Base-by-base conservation (phyloP, 2,329 filamentous ascomycete genomes). In the Chrysoporthe puriensis region DNA sequence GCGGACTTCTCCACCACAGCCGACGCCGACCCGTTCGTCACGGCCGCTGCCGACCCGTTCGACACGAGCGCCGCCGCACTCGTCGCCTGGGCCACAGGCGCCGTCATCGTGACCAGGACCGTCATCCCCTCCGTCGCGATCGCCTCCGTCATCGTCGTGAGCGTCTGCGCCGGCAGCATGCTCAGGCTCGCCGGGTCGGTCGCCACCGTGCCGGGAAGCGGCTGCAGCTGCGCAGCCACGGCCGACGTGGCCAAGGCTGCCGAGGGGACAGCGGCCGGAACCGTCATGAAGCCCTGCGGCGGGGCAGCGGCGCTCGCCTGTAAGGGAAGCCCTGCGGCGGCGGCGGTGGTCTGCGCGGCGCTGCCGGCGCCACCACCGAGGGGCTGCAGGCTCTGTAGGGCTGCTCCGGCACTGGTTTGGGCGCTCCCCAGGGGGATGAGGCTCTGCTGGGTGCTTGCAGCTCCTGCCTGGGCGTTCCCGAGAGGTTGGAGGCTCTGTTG, bases 41-140 rank as follows among this genome's bases (percentile, higher is more conserved):
- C 40, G 13, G 64, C n/a, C 3, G 40, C 59, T n/a, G 56, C 57
- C 3, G 11, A 48, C 9, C 21, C 46, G 13, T 48, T 44, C n/a
- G 54, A 48, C 16, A 42, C 26, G 42, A 56, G 26, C 5, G 52
- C 26, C 62, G 16, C 13, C 40, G 52, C 44, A 7, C 48, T 58
- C 7, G 42, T 54, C 26, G 32, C 48, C 48, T 57, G 54, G 6
- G 54, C 46, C 2, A 54, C 14, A 3, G 64, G 64, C 7, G 64
- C 64, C 48, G 64, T 66, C 64, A 66, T 66, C 9, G 64, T 66
- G 4, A 60, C 64, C 58, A 66, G 8, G 40, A 66, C 42, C 56
- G 48, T 62, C 18, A 8, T 57, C 14, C 59, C 58, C 44, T 40
- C 58, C 40, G 58, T 18, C 7, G 58, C 40, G 2, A 66, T 36